These are phyloP conservation scores for maize (Zea mays) DNA, from an alignment of 176 grass and related monocot species.

Conservation along the genomic window Zm-B73-REFERENCE-NAM-5.0 NC_050096.1:260526001-260526500, in stretches of 20 bases:
- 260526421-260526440: conserved; percentile 45
- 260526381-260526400: conserved; percentile 38
- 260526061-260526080: conserved; percentile 84
- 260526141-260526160: background rate
- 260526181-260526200: conserved; percentile 42
- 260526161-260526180: too few relatives aligned
- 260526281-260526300: conserved; percentile 14
- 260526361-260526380: conserved; percentile 42
- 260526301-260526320: conserved; percentile 35
- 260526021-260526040: conserved; percentile 92
- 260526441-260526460: conserved; percentile 1
- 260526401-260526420: conserved; percentile 22
- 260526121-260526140: conserved; percentile 40
- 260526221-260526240: conserved; percentile 43
- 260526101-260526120: conserved; percentile 66
- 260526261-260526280: background rate
- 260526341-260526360: conserved; percentile 57
- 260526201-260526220: conserved; percentile 57
- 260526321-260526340: conserved; percentile 72
- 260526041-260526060: conserved; percentile 72
- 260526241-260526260: conserved; percentile 19
- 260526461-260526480: conserved; percentile 35
- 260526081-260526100: conserved; percentile 83
- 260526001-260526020: conserved; percentile 80
- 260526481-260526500: conserved; percentile 29